Percentiles rank a stretch among this genome's conserved stretches.
These are phyloP conservation scores for Barbarea vulgaris DNA, from an alignment of 345 rosid genomes.

Conservation along the genomic window DNA sequence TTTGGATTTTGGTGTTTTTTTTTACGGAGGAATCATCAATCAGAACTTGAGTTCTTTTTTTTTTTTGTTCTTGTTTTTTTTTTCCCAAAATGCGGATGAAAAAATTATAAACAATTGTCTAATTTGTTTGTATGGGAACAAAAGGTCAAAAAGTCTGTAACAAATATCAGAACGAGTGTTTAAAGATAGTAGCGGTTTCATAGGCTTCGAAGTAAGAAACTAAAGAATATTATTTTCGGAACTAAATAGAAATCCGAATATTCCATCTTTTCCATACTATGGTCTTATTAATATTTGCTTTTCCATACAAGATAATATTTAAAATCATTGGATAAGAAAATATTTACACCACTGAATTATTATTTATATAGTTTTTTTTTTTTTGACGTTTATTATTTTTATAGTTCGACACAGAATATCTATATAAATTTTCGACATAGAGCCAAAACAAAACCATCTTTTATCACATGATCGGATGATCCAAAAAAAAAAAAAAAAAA, in stretches of 20 bases:
- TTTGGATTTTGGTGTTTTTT: no score
- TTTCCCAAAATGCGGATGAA: not conserved
- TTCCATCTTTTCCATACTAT: slow-evolving; percentile 11
- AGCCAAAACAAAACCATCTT: not conserved
- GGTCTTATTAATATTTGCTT: not conserved
- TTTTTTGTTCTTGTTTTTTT: not conserved
- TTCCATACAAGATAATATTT: slow-evolving; percentile 11
- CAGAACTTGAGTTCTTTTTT: not conserved
- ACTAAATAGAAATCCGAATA: not conserved
- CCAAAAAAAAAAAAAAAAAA: slow-evolving; percentile 3
- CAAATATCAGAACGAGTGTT: not conserved
- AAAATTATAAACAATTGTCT: no score
- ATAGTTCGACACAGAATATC: not conserved
- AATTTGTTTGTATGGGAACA: not conserved
- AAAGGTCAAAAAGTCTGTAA: not conserved
- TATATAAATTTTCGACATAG: not conserved
- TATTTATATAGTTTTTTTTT: no score
- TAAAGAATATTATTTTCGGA: slow-evolving; percentile 3
- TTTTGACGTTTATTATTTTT: slow-evolving; percentile 8
- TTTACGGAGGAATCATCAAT: no score
- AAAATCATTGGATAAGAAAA: slow-evolving; percentile 15
- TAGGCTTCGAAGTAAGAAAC: not conserved
- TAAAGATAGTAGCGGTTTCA: not conserved
- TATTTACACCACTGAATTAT: not conserved
- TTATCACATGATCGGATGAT: slow-evolving; percentile 31